phyloP scores from a whole-genome alignment of 2,329 filamentous ascomycete species.

The Ustilaginoidea virens region DNA sequence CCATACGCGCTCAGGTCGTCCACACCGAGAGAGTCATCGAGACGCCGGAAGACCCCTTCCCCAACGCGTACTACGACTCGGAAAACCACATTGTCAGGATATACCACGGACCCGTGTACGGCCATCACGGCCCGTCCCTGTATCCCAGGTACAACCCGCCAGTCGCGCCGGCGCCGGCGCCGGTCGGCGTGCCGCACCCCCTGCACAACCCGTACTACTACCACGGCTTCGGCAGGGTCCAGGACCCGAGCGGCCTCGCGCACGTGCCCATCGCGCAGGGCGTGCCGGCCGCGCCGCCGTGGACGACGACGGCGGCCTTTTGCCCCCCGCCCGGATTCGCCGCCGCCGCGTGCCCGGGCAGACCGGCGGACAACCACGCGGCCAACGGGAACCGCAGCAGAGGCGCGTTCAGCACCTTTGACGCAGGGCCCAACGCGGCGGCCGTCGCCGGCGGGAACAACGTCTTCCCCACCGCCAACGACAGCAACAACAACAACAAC shows the following conservation, averaged over 20 bases:
- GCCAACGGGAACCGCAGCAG: conserved; percentile 1
- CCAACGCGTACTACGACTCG: conserved; percentile 44
- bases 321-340: neutral
- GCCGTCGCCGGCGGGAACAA: conserved; percentile 14
- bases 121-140: conserved; percentile 28
- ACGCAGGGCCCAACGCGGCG: too few species aligned
- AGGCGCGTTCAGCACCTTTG: conserved; percentile 6
- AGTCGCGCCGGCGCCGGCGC: conserved; percentile 16
- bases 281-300: conserved; percentile 10
- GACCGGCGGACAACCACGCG: too few species aligned
- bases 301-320: too few species aligned
- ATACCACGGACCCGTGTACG: conserved; percentile 41
- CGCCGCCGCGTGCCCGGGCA: neutral
- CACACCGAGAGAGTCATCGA: conserved; percentile 42
- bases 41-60: conserved; percentile 33
- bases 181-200: conserved; percentile 28
- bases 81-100: conserved; percentile 36
- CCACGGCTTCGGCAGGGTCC: conserved; percentile 18
- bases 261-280: conserved; percentile 17
- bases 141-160: conserved; percentile 25
- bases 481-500: conserved; percentile 13
- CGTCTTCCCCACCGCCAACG: conserved; percentile 11
- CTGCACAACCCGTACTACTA: conserved; percentile 28
- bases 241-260: conserved; percentile 7
- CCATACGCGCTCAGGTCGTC: conserved; percentile 31